Percentiles rank a stretch among this genome's conserved stretches.
Conservation (phyloP, 2,329 filamentous ascomycete genomes). For the Arthrobotrys sinensis region DNA sequence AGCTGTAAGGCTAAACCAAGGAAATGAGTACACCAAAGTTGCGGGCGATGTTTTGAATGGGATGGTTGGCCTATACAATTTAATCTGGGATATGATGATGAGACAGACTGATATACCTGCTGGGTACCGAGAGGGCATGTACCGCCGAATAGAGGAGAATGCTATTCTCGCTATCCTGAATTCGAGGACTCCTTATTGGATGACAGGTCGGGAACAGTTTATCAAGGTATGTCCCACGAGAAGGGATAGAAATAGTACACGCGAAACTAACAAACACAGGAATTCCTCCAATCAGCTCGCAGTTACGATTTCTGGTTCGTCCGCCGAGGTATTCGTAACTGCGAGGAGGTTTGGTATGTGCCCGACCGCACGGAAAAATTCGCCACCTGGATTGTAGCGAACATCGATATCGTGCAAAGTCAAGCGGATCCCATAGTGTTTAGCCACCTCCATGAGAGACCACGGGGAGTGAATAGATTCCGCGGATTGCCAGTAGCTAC, state of each 20-base stretch:
- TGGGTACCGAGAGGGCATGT: slow-evolving; percentile 25
- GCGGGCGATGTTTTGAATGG: neutral
- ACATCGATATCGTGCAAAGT: slow-evolving; percentile 12
- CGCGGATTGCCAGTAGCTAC: neutral
- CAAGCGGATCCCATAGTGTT: slow-evolving; percentile 25
- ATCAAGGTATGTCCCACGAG: neutral
- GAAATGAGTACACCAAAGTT: neutral
- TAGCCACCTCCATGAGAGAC: neutral
- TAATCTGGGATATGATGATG: too few relatives aligned
- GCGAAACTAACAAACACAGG: neutral
- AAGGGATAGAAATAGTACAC: neutral
- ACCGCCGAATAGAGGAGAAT: slow-evolving; percentile 6
- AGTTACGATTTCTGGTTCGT: neutral
- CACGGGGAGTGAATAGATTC: neutral
- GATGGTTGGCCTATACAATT: slow-evolving; percentile 2
- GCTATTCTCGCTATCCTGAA: slow-evolving; percentile 17
- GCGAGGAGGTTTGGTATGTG: neutral
- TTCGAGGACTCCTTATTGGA: neutral
- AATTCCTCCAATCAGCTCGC: neutral
- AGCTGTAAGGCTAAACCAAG: neutral
- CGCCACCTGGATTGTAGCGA: neutral
- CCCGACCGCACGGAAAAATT: neutral
- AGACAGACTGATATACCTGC: too few relatives aligned
- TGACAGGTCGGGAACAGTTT: neutral
- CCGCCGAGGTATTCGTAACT: neutral